Base-by-base conservation (phyloP, 2,329 filamentous ascomycete genomes). In the Phoma sp. region DNA sequence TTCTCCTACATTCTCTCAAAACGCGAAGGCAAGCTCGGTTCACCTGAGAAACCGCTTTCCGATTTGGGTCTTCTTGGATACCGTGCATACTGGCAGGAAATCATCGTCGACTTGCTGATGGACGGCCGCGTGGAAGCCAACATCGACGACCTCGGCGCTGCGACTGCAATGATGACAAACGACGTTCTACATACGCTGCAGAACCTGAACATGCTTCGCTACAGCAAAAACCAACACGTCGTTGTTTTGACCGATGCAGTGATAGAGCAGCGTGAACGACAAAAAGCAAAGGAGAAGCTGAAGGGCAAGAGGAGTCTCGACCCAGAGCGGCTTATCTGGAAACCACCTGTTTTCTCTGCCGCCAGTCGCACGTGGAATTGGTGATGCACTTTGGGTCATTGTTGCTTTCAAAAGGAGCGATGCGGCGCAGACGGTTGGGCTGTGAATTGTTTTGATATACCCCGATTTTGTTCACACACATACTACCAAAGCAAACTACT, bases 1-100 rank as follows among this genome's bases (percentile, higher is more conserved):
- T 98, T 99, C 77, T 96, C 92, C 5, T 99, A 99, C 77, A 94
- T 98, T 72, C 87, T 99, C 25, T 95, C 91, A 70, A 96, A 94
- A 75, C 92, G 96, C 55, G 96, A 99, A 78, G 89, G 89, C 65
- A 98, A 96, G 77, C 85, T 97, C 6, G 96, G 96, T 2, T 96
- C 92, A 8, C 96, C 95, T 0, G 95, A 99, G 74, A 99, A 99
- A 75, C 95, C 95, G 0, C 85, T 99, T 2, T 96, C 91, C 32
- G 95, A 99, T 83, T 76, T 99, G 52, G 95, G 95, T 61, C 82
- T 99, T 17, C 81, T 99, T 25, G 93, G 94, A 66, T 99, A 99
- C 76, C 88, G 95, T 44, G 94, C 96, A 62, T 99, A 96, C 77
- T 99, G 95, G 95, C 92, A 93, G 27, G 95, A 99, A 74, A 92